Base-by-base conservation (phyloP, 1,139 yeast genomes). In the Pichia inconspicua region DNA sequence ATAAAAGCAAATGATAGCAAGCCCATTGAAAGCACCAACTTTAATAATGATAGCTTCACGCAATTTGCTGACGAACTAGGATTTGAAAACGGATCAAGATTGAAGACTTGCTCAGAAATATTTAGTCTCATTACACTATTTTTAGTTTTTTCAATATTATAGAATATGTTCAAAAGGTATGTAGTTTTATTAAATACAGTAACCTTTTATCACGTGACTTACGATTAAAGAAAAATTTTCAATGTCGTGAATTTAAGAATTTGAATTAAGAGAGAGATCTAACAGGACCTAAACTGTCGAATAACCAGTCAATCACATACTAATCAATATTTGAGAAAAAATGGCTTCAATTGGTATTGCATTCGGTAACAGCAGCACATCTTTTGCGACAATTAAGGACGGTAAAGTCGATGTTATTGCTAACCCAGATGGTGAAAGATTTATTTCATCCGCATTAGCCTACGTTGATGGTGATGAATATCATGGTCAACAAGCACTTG, bases 341-440 rank as follows among this genome's bases (percentile, higher is more conserved):
- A 65, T 65, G 68, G 63, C 90, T 59, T 87, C 89, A 59, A 86
- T 92, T 69, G 98, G 99, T 69, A 80, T 92, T 66, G 83, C 97
- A 46, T 90, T 92, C 67, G 99, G 99, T 68, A 92, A 92, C 78
- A 84, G 96, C 46, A 79, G 96, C 50, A 85, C 97, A 42, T 86
- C 97, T 55, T 89, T 92, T 67, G 97, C 97, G 42, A 86, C 85
- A 65, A 89, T 90, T 58, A 79, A 84, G 49, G 97, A 90, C 60
- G 95, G 96, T 51, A 87, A 85, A 67, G 95, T 89, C 53, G 97
- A 92, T 64, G 96, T 92, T 56, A 92, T 92, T 67, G 98, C 98
- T 59, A 92, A 92, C 78, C 97, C 95, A 60, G 98, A 92, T 65
- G 99, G 99, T 67, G 98, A 94, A 71, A 89, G 98, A 73, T 78